Base-by-base conservation (phyloP, 371 early-diverging fungal genomes). In the Fennellomyces sp. region DNA sequence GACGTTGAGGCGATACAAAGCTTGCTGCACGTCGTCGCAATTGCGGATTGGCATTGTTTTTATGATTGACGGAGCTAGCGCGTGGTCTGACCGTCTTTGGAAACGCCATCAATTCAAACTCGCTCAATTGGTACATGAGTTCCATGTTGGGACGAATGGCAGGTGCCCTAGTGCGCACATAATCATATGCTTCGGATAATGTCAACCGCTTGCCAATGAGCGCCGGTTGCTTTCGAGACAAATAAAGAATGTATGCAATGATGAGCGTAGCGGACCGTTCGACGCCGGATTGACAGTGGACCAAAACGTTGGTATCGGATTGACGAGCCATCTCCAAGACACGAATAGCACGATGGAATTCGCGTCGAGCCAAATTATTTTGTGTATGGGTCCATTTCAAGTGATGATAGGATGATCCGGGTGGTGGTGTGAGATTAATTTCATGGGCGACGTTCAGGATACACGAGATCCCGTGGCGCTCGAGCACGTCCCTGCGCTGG, bases 401-500 rank as follows among this genome's bases (percentile, higher is more conserved):
- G 25, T 74, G 71, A 31, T 74, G 66, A n/a, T 74, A 74, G 10
- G 56, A 56, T 5, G 48, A 19, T 47, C 17, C 48, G 51, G 13
- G 15, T 17, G 21, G 23, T 19, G 48, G 7, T 42, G 45, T 3
- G 11, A 45, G 39, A 10, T 69, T 59, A 12, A 90, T 78, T 62
- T 92, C 93, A 31, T 80, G 69, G 0, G 93, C 93, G 2, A 92
- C 93, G 63, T 92, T 92, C 50, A 92, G 61, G 25, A 92, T 81
- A 35, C 73, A 72, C 2, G 73, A 66, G 58, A 91, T 84, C 0
- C 76, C 79, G 47, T 72, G 68, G 5, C 50, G 42, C 7, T 57
- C 42, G 5, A 92, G 66, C 48, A 76, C 62, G 30, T 52, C 58
- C 6, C 52, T 58, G 60, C 73, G 69, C 23, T 61, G 57, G 4